Evolutionary conservation across 139 green algal genomes (phyloP).

Genomic region (Coelastrella sp.): DNA sequence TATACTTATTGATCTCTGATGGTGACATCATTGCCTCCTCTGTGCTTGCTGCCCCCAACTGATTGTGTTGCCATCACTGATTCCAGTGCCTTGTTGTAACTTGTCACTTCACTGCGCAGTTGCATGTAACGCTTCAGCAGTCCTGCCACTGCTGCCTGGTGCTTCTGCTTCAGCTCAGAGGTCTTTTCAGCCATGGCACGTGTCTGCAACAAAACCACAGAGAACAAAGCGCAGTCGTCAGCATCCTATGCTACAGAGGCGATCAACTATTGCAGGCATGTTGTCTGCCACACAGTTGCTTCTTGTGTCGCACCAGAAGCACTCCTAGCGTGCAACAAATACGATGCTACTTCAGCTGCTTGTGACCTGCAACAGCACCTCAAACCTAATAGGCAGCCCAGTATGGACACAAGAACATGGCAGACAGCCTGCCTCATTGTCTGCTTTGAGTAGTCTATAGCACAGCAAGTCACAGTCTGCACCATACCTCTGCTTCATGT

Average conservation of each 20-base stretch:
- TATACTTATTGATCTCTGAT: neutral
- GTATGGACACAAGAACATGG: no score
- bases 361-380: neutral
- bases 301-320: no score
- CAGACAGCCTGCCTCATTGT: no score
- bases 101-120: constrained; percentile 41
- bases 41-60: neutral
- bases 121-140: constrained; percentile 40
- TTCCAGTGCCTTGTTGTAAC: constrained; percentile 42
- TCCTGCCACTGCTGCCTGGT: constrained; percentile 35
- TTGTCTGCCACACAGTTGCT: no score
- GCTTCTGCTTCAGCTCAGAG: constrained; percentile 23
- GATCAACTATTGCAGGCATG: no score
- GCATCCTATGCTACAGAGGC: no score
- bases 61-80: constrained; percentile 5
- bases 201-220: neutral
- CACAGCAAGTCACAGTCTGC: neutral
- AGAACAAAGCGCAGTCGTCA: no score
- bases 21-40: neutral
- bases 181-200: constrained; percentile 40
- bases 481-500: constrained; percentile 77
- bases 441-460: no score
- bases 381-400: no score
- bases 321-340: no score
- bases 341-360: neutral